Evolutionary conservation across 2,329 filamentous ascomycete genomes (phyloP), one percentile per base, ranked within the genome.

Genomic region (Chaetomiaceae sp.): DNA sequence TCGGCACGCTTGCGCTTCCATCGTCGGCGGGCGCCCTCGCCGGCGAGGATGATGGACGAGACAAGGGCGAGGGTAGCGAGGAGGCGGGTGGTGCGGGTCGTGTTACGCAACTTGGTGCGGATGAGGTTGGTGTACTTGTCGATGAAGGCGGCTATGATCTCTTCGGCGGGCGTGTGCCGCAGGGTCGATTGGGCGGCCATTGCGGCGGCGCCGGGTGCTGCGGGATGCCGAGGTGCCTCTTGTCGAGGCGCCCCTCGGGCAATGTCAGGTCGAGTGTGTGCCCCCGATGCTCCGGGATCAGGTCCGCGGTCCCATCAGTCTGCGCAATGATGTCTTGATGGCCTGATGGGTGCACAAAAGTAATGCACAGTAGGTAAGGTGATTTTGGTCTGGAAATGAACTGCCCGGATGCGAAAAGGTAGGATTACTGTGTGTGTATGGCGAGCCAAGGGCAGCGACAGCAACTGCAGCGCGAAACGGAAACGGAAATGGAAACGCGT

Each of bases 171-270:
- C 60, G 79, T 78, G 60, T 76, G 74, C 59, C 83, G 82, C 60
- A 96, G 77, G 5, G 87, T 96, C 50, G 92, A 96, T 73, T 95
- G 91, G 57, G 78, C 86, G 56, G 89, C 88, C 92, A 96, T 96
- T 53, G 52, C 38, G 9, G 45, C 13, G 30, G 13, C 10, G 45
- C 13, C 33, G 13, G 14, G 6, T 9, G 16, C 19, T 19, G 25
- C 42, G n/a, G n/a, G 41, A 40, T 33, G 27, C 21, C 14, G 13
- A n/a, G 25, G 13, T n/a, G 37, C 19, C 21, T 14, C n/a, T n/a
- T n/a, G n/a, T n/a, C n/a, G n/a, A n/a, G n/a, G n/a, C n/a, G n/a
- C n/a, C n/a, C n/a, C n/a, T n/a, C n/a, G n/a, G n/a, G n/a, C n/a
- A n/a, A n/a, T n/a, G n/a, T n/a, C 10, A 13, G 10, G 30, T 33